Evolutionary conservation across 768 basidiomycete species (phyloP), one percentile per base, ranked within the genome.

Genomic region (Collybia nuda): DNA sequence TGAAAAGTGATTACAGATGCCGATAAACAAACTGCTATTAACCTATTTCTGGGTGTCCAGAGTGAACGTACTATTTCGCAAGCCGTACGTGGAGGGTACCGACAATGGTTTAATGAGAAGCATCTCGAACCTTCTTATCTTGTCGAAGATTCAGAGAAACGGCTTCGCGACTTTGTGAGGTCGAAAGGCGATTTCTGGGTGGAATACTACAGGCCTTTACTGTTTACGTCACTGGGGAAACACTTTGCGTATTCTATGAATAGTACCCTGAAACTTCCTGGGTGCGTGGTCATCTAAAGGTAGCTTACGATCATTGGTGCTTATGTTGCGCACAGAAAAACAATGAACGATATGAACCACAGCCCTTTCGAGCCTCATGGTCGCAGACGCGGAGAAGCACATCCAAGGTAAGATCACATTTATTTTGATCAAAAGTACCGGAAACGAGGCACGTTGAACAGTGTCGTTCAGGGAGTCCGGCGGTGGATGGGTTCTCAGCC

Each of bases 21-120:
- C 5, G 97, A 98, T 70, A 98, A 98, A 66, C 97, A 99, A 69
- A 79, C 88, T 7, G 95, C 96, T 5, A 99, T 98, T 64, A 94
- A 99, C 67, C 79, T 98, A n/a, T 98, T 98, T 67, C 83, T 98
- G 2, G 91, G 94, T 32, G 79, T 92, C 2, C 75, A 82, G 48
- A 77, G 76, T 29, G 77, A 81, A 48, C 74, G 76, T n/a, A 74
- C 76, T 0, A 75, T 75, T 29, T 65, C 69, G 2, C 76, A 74
- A 9, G 71, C 78, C 1, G 74, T 79, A 2, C 79, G 90, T 0
- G 79, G 85, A 0, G 85, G 86, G 8, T 98, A 98, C 64, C 83
- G 81, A 57, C 76, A 87, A 44, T 98, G 96, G 96, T 98, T 81
- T 68, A 75, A 85, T 39, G 75, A 81, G n/a, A 75, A 81, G 47